A percentile compares a stretch with the other conserved stretches of the same genome.
phyloP scores from a whole-genome alignment of 2,329 filamentous ascomycete genomes.

The Orbilia brochopaga region DNA sequence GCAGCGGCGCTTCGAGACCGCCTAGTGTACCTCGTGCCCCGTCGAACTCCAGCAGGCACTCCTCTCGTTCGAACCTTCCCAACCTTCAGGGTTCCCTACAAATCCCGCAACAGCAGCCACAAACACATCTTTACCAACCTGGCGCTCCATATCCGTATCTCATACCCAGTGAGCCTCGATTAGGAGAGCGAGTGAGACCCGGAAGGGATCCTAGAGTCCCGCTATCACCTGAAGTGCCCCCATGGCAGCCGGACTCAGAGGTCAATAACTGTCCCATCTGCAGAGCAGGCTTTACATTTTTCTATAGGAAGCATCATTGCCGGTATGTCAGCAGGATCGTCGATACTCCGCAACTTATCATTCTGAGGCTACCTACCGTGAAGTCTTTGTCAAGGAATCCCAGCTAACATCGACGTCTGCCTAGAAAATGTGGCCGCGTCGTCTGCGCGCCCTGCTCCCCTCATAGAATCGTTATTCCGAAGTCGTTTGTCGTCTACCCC shows the following conservation, averaged over 20 bases:
- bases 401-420: not conserved
- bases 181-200: conserved; percentile 5
- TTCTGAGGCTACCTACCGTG: not conserved
- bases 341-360: not conserved
- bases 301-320: conserved; percentile 55
- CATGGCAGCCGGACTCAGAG: conserved; percentile 54
- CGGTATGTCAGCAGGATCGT: conserved; percentile 43
- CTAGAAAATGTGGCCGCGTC: conserved; percentile 55
- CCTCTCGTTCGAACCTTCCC: conserved; percentile 22
- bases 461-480: conserved; percentile 54
- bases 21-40: conserved; percentile 22
- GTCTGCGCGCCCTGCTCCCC: conserved; percentile 55
- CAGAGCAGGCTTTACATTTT: conserved; percentile 53
- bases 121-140: conserved; percentile 35
- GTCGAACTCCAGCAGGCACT: conserved; percentile 30
- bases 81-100: conserved; percentile 13
- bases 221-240: conserved; percentile 49
- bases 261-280: conserved; percentile 54
- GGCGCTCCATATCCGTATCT: conserved; percentile 29
- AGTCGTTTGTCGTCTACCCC: conserved; percentile 54
- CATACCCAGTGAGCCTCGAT: conserved; percentile 22
- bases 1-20: conserved; percentile 2
- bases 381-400: conserved; percentile 7
- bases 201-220: conserved; percentile 14
- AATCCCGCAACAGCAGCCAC: conserved; percentile 35